Percentiles rank a stretch among this genome's conserved stretches.
These are phyloP conservation scores for Ampelocalamus luodianensis DNA, from an alignment of 176 grass and related monocot species.

Conservation along the genomic window DNA sequence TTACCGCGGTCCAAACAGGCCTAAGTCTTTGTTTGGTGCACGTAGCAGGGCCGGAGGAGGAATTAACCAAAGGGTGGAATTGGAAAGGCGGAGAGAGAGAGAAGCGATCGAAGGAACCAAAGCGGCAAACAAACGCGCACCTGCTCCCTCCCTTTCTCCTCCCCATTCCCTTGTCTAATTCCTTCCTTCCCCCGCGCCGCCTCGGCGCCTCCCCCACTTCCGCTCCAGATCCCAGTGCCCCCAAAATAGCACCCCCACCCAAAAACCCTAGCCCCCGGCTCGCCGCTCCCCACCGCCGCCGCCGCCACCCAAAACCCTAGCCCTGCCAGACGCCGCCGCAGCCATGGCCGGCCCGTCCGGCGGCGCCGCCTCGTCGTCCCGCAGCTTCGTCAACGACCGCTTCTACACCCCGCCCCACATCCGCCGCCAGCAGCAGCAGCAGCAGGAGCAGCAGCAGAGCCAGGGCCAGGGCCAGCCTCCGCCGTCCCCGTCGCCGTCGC, in stretches of 20 bases:
- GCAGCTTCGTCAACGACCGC: conserved; percentile 46
- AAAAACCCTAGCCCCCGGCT: conserved; percentile 55
- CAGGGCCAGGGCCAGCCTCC: conserved; percentile 29
- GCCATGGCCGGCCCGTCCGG: conserved; percentile 51
- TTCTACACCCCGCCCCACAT: conserved; percentile 82
- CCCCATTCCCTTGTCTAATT: not conserved
- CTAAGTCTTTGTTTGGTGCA: conserved; percentile 1
- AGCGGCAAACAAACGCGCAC: not conserved
- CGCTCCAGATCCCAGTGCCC: conserved; percentile 52
- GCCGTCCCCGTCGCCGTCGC: not conserved
- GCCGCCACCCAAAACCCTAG: conserved; percentile 27
- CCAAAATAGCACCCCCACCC: not conserved
- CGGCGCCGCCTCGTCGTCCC: conserved; percentile 46
- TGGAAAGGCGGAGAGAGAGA: not conserved
- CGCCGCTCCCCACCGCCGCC: not conserved
- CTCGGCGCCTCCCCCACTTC: conserved; percentile 8
- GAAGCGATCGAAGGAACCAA: not conserved
- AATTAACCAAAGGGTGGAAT: not conserved
- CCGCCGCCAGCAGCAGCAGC: conserved; percentile 52
- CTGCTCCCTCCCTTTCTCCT: too few relatives aligned
- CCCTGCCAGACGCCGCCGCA: not conserved
- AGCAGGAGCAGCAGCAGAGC: conserved; percentile 34
- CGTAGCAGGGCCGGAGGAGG: not conserved
- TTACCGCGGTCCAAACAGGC: too few relatives aligned
- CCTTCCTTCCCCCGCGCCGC: conserved; percentile 17